Base-by-base conservation (phyloP, 345 rosid genomes). In the Melastoma malabathricum region DNA sequence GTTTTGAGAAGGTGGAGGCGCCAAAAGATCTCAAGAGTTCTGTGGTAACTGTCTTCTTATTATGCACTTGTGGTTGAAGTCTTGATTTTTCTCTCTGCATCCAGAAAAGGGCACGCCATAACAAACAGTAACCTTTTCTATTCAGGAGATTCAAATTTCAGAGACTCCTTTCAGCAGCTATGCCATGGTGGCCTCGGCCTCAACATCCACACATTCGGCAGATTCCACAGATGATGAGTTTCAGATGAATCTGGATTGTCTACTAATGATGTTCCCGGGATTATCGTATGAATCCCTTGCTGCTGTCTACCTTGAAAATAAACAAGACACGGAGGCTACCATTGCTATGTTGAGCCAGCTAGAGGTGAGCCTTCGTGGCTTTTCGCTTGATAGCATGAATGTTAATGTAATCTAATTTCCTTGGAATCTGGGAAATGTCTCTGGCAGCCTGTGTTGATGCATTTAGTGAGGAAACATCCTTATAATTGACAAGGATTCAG, bases 311-410 rank as follows among this genome's bases (percentile, higher is more conserved):
- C 52, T 68, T 64, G 97, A 84, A 18, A 89, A 80, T 69, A 68
- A 54, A 47, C 72, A 78, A 43, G 96, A 89, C 73, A 54, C 81
- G 57, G 96, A 86, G 20, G 86, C 86, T 13, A 57, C 90, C 49
- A 12, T 78, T 52, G 96, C 86, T 63, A 89, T 89, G 95, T 73
- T 89, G 18, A 67, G 50, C 59, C 86, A 81, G 46, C 90, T 89
- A 52, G 96, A 81, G 97, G 97, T 89, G 69, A 63, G 43, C 27
- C 9, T 44, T 17, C 43, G 8, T 1, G 43, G 25, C 13, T 4
- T 29, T 48, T 27, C 20, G 4, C n/a, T 7, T 19, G 62, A 48
- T 58, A 3, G 3, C 43, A 23, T 15, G 9, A 16, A 46, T 47
- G 18, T 20, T 10, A 31, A 15, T 6, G n/a, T 25, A 51, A 51